A percentile compares a stretch with the other conserved stretches of the same genome.
Conservation (phyloP, 805 yeast species). For the Teunomyces kruisii region DNA sequence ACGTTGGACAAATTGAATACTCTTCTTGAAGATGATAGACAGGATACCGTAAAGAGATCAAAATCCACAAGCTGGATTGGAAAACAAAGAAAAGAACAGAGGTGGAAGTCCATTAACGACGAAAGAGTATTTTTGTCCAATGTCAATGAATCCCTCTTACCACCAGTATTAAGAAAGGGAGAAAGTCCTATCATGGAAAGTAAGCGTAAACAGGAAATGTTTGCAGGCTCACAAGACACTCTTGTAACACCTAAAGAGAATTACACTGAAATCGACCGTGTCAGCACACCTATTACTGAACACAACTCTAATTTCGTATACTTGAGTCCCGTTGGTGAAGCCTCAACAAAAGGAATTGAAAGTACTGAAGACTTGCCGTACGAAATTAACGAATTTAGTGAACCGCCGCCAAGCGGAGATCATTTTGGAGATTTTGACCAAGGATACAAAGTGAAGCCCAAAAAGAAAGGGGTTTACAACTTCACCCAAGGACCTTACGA, state of each 20-base stretch:
- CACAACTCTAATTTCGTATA: neutral
- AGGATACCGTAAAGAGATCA: conserved; percentile 20
- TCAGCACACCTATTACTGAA: neutral
- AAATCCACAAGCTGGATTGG: conserved; percentile 23
- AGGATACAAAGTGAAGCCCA: conserved; percentile 6
- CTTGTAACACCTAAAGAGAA: neutral
- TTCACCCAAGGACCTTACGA: conserved; percentile 2
- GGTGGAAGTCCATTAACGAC: conserved; percentile 26
- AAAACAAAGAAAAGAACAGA: conserved; percentile 16
- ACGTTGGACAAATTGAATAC: neutral
- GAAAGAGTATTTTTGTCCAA: conserved; percentile 29
- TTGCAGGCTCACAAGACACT: neutral
- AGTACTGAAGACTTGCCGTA: conserved; percentile 6
- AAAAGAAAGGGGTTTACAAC: conserved; percentile 8
- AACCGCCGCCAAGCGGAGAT: conserved; percentile 14
- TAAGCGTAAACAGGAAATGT: conserved; percentile 17
- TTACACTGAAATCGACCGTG: neutral
- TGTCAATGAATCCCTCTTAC: conserved; percentile 31
- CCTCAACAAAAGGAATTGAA: conserved; percentile 1
- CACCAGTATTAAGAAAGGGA: conserved; percentile 32
- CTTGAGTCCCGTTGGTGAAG: conserved; percentile 12
- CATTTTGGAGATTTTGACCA: conserved; percentile 27
- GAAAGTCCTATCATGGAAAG: conserved; percentile 31
- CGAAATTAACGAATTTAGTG: conserved; percentile 20
- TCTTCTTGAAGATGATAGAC: neutral